Conservation (phyloP, 768 basidiomycete species). For the Leccinum disarticulatum region DNA sequence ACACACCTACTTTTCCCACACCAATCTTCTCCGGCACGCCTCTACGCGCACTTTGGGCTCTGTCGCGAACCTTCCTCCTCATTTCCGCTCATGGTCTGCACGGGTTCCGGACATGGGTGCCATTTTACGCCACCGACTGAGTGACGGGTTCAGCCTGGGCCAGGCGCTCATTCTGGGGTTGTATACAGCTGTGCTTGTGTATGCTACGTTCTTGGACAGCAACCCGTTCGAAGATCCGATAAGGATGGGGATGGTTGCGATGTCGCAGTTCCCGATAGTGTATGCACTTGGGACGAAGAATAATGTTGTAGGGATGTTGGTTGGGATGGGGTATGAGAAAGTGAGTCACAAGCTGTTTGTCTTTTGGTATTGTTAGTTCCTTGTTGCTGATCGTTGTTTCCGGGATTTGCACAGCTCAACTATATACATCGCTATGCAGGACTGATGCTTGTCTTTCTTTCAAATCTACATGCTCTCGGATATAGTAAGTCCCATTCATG, state of each 20-base stretch:
- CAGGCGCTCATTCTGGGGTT: conserved; percentile 35
- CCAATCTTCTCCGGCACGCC: conserved; percentile 22
- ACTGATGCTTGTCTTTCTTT: conserved; percentile 38
- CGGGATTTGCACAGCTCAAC: conserved; percentile 39
- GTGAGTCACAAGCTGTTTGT: conserved; percentile 25
- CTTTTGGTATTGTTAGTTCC: not conserved
- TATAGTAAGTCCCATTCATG: conserved; percentile 33
- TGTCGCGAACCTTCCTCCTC: conserved; percentile 27
- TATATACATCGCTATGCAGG: conserved; percentile 56
- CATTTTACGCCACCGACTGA: conserved; percentile 35
- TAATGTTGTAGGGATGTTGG: conserved; percentile 39
- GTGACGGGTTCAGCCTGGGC: conserved; percentile 38
- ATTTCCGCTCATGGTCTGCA: conserved; percentile 40
- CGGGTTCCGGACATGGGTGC: conserved; percentile 33
- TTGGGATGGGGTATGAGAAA: conserved; percentile 49
- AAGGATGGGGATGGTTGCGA: conserved; percentile 37
- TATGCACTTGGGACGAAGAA: conserved; percentile 51
- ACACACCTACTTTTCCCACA: conserved; percentile 26
- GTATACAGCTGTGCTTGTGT: conserved; percentile 38
- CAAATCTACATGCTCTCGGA: conserved; percentile 42
- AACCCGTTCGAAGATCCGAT: conserved; percentile 35
- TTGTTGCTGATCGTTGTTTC: not conserved
- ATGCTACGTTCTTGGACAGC: conserved; percentile 35
- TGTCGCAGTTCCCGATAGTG: conserved; percentile 47
- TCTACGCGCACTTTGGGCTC: conserved; percentile 14